Base-by-base conservation (phyloP, 345 rosid genomes). In the Eucalyptus sp. region DNA sequence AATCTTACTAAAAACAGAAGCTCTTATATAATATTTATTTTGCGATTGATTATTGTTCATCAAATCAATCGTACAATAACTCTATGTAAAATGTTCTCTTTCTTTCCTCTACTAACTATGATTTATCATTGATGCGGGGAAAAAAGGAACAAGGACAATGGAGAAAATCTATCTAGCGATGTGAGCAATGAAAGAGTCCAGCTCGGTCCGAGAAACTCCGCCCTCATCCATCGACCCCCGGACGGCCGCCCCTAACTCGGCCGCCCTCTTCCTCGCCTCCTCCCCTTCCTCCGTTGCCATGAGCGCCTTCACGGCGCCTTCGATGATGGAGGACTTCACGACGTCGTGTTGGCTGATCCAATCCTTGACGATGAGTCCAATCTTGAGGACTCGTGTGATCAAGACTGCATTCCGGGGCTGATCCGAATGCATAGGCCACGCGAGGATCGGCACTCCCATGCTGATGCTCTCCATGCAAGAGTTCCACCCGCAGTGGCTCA, bases 401-500 rank as follows among this genome's bases (percentile, higher is more conserved):
- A 94, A 87, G n/a, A 92, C 87, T 2, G 91, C 51, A 84, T 95
- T 95, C 86, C 95, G 89, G 4, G 95, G 95, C 86, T 95, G 96
- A 89, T 95, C 97, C 2, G 95, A 94, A 76, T 94, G 96, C 95
- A 94, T 92, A 2, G 96, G 97, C 95, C 95, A 95, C 18, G 95
- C 94, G 10, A 89, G 94, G 1, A 94, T 90, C 1, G 97, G 97
- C 7, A 94, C 95, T 43, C 96, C 97, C 96, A 93, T 93, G 83
- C 89, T 93, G 7, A 94, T 94, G 86, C 97, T 95, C 88, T 95
- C 96, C 95, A 95, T 91, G 90, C 96, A 93, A n/a, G 97, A 95
- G 86, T 95, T 95, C 97, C 97, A 95, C 13, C 96, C 97, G 60
- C 97, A 95, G 48, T 95, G 95, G 89, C 95, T 94, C 88, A 95